Percentiles rank a stretch among this genome's conserved stretches.
Evolutionary conservation across 2,329 filamentous ascomycete species (phyloP).

Genomic region (Alternaria sp.): DNA sequence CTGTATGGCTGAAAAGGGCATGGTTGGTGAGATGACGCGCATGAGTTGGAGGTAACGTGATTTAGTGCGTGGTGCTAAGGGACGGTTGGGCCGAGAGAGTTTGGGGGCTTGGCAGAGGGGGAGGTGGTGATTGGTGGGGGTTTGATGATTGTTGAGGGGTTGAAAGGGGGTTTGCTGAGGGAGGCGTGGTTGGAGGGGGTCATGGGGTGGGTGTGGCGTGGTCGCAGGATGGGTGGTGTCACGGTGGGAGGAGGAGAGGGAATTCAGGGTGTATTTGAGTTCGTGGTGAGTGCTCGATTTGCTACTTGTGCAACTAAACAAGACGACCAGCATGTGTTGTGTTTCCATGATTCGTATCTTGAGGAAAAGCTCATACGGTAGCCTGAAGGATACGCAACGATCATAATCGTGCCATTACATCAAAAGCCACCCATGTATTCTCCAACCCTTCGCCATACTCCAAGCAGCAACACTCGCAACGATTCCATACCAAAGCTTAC

Average conservation of each 20-base stretch:
- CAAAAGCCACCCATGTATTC: not conserved
- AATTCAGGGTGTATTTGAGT: not conserved
- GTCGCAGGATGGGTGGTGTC: not conserved
- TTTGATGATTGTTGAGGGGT: not conserved
- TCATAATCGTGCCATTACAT: not conserved
- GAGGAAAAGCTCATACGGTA: not conserved
- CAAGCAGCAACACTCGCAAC: too few relatives aligned
- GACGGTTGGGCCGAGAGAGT: not conserved
- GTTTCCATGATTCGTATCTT: not conserved
- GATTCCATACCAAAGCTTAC: too few relatives aligned
- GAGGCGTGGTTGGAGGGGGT: not conserved
- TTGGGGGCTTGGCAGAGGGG: conserved; percentile 8
- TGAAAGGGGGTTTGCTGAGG: not conserved
- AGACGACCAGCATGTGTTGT: not conserved
- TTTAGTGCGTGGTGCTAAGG: conserved; percentile 7
- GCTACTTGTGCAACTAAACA: not conserved
- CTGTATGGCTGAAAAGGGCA: not conserved
- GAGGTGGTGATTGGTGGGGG: conserved; percentile 9
- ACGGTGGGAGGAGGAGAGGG: not conserved
- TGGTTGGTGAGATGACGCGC: conserved; percentile 19
- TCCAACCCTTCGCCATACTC: too few relatives aligned
- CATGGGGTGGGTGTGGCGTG: not conserved
- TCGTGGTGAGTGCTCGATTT: not conserved
- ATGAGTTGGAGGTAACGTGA: conserved; percentile 23
- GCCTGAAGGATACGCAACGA: not conserved